Percentiles rank a stretch among this genome's conserved stretches.
phyloP scores from a whole-genome alignment of 1,139 yeast genomes.

The Blastobotrys elegans region DNA sequence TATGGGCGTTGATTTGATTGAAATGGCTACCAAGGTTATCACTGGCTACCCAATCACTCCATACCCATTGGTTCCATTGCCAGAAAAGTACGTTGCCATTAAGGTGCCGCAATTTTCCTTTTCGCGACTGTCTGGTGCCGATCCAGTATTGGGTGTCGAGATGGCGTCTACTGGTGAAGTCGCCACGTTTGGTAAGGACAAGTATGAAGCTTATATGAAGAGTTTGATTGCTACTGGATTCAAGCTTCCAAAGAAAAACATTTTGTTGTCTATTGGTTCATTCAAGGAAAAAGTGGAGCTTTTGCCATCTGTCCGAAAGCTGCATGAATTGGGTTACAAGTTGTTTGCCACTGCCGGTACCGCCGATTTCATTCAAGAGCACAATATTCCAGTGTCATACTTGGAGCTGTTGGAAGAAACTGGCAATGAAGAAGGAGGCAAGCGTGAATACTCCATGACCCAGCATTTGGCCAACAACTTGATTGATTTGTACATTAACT shows the following conservation, averaged over 20 bases:
- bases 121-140: constrained; percentile 97
- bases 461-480: constrained; percentile 95
- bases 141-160: constrained; percentile 96
- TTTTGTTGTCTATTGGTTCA: constrained; percentile 93
- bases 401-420: constrained; percentile 67
- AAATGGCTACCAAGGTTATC: constrained; percentile 95
- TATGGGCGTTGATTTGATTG: constrained; percentile 93
- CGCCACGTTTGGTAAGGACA: constrained; percentile 93
- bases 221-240: constrained; percentile 93
- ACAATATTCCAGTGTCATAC: constrained; percentile 88
- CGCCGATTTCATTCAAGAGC: constrained; percentile 96
- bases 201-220: constrained; percentile 95
- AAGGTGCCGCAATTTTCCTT: constrained; percentile 98
- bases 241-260: constrained; percentile 91
- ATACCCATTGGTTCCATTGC: constrained; percentile 82
- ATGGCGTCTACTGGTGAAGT: constrained; percentile 99
- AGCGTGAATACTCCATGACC: constrained; percentile 90
- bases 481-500: constrained; percentile 92
- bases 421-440: constrained; percentile 44
- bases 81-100: constrained; percentile 92
- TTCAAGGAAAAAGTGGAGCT: constrained; percentile 93
- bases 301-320: constrained; percentile 77
- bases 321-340: constrained; percentile 79
- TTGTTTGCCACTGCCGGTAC: constrained; percentile 98
- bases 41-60: constrained; percentile 84